phyloP scores from a whole-genome alignment of 1,284 basidiomycete species.

The Melampsora abietis-canadensis region DNA sequence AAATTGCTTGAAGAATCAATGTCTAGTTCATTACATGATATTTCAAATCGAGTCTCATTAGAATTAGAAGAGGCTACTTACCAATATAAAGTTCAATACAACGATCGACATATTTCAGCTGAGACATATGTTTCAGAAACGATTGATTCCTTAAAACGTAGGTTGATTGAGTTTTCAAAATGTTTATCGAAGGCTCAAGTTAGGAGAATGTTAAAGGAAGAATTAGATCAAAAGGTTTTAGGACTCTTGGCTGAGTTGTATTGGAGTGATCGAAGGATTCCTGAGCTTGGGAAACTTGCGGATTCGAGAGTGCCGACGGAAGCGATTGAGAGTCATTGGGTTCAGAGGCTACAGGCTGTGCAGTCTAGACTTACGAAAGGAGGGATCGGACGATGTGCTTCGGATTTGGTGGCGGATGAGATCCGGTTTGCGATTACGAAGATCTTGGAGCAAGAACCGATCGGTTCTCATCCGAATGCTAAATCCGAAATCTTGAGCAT shows the following conservation, averaged over 20 bases:
- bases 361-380: conserved; percentile 89
- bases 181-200: conserved; percentile 88
- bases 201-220: conserved; percentile 77
- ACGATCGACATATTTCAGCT: conserved; percentile 87
- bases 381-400: conserved; percentile 91
- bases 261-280: conserved; percentile 82
- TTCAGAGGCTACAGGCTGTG: conserved; percentile 89
- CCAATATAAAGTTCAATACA: conserved; percentile 99
- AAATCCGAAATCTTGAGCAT: conserved; percentile 85
- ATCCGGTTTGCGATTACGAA: conserved; percentile 66
- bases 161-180: conserved; percentile 79
- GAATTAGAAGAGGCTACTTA: conserved; percentile 95
- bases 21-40: conserved; percentile 88
- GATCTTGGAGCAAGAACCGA: conserved; percentile 64
- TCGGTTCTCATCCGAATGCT: conserved; percentile 81
- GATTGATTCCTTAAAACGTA: conserved; percentile 83
- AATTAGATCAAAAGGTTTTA: conserved; percentile 94
- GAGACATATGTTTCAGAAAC: conserved; percentile 98
- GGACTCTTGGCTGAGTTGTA: conserved; percentile 94
- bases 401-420: conserved; percentile 90
- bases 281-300: conserved; percentile 70
- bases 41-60: conserved; percentile 92
- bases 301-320: conserved; percentile 60
- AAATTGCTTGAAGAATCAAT: conserved; percentile 94
- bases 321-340: conserved; percentile 87